Percentiles rank a stretch among this genome's conserved stretches.
phyloP scores from a whole-genome alignment of 2,329 filamentous ascomycete genomes.

The Beauveria scarabaeidicola region DNA sequence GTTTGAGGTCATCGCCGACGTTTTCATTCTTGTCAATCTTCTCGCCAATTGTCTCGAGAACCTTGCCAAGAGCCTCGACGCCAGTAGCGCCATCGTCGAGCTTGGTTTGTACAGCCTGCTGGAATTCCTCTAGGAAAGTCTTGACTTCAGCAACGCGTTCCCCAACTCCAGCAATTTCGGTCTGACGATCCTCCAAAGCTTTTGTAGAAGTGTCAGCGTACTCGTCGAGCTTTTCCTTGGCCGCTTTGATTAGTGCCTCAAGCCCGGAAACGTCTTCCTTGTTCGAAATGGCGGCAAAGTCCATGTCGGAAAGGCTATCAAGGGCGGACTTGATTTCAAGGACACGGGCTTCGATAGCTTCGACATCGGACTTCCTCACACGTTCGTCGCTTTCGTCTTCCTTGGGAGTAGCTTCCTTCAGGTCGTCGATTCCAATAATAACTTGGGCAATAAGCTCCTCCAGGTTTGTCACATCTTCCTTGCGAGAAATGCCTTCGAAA shows the following conservation, averaged over 20 bases:
- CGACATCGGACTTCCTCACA: constrained; percentile 73
- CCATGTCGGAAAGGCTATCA: constrained; percentile 62
- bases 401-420: constrained; percentile 49
- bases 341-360: constrained; percentile 70
- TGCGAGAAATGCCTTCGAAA: constrained; percentile 62
- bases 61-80: constrained; percentile 63
- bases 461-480: constrained; percentile 68
- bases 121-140: constrained; percentile 67
- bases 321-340: constrained; percentile 77
- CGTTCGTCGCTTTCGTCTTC: constrained; percentile 46
- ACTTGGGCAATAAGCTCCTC: constrained; percentile 75
- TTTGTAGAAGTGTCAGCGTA: constrained; percentile 68
- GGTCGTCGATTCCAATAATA: constrained; percentile 66
- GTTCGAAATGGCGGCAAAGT: constrained; percentile 61
- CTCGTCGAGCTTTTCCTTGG: constrained; percentile 57
- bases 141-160: constrained; percentile 76
- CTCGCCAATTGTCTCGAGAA: constrained; percentile 59
- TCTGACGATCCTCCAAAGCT: constrained; percentile 74
- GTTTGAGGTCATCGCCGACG: constrained; percentile 56
- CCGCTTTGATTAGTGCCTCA: constrained; percentile 60
- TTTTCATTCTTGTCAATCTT: constrained; percentile 49
- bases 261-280: constrained; percentile 64
- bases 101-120: constrained; percentile 65
- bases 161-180: constrained; percentile 70
- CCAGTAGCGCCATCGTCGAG: constrained; percentile 67